A percentile compares a stretch with the other conserved stretches of the same genome.
Conservation (phyloP, 805 yeast species). For the Myxozyma geophila region DNA sequence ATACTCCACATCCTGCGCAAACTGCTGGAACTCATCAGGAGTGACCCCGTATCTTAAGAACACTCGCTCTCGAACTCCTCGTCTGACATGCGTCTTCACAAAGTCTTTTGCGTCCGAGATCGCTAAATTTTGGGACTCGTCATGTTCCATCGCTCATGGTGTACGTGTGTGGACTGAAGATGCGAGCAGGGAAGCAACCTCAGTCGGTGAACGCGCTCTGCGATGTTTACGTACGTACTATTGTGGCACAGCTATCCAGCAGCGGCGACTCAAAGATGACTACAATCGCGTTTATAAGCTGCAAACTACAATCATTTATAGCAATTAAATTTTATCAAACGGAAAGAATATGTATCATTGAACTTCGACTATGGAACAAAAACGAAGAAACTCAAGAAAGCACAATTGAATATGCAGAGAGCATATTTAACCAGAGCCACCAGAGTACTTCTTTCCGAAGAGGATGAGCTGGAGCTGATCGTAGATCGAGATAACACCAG, state of each 20-base stretch:
- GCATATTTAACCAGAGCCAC: slow-evolving; percentile 35
- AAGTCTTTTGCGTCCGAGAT: not conserved
- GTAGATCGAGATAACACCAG: slow-evolving; percentile 98
- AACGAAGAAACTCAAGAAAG: slow-evolving; percentile 13
- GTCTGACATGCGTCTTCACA: not conserved
- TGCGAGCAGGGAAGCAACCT: too few species aligned
- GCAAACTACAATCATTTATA: not conserved
- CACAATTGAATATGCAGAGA: not conserved
- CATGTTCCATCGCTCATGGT: not conserved
- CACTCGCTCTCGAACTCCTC: not conserved
- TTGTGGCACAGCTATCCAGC: too few species aligned
- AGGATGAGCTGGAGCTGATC: slow-evolving; percentile 94
- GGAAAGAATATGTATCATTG: slow-evolving; percentile 12
- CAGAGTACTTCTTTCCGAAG: slow-evolving; percentile 91
- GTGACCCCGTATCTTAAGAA: not conserved
- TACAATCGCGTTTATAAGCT: not conserved
- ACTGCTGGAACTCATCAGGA: not conserved
- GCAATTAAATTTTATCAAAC: not conserved
- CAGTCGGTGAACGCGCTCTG: too few species aligned
- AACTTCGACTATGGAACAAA: slow-evolving; percentile 12
- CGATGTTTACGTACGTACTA: too few species aligned
- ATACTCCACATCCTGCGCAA: not conserved
- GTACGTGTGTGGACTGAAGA: not conserved
- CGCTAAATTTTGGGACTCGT: not conserved
- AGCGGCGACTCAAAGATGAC: not conserved